phyloP scores from a whole-genome alignment of 2,329 filamentous ascomycete genomes.

The Huntiella abstrusa region DNA sequence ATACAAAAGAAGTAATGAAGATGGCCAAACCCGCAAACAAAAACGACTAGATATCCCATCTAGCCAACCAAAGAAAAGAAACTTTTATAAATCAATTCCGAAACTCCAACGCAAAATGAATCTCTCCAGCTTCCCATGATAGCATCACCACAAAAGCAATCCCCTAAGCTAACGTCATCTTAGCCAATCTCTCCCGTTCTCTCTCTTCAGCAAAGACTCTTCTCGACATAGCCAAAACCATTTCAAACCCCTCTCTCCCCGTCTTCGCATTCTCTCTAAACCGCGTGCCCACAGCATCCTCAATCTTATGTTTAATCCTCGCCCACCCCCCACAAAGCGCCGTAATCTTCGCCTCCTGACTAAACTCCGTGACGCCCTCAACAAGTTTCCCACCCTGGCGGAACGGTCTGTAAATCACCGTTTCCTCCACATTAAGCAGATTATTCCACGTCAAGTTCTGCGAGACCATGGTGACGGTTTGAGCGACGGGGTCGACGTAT shows the following conservation, averaged over 20 bases:
- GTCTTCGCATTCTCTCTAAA: conserved; percentile 85
- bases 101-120: too few species aligned
- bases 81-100: too few species aligned
- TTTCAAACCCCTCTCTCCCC: conserved; percentile 87
- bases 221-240: conserved; percentile 81
- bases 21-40: too few species aligned
- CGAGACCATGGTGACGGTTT: conserved; percentile 91
- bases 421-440: conserved; percentile 80
- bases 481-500: conserved; percentile 68
- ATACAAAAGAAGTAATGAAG: too few species aligned
- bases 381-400: conserved; percentile 15
- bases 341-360: conserved; percentile 80
- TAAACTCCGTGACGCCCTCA: conserved; percentile 53
- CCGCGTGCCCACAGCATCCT: conserved; percentile 71
- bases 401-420: conserved; percentile 63
- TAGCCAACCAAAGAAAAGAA: too few species aligned
- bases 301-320: conserved; percentile 88
- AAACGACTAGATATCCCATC: too few species aligned
- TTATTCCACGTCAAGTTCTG: conserved; percentile 90
- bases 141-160: too few species aligned
- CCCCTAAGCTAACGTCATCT: neutral
- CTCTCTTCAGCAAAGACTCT: conserved; percentile 81
- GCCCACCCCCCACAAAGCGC: conserved; percentile 94
- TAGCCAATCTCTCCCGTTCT: conserved; percentile 30
- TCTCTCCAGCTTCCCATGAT: neutral